phyloP scores from a whole-genome alignment of 495 filamentous ascomycete genomes.

The Astrocystis sublimbata region DNA sequence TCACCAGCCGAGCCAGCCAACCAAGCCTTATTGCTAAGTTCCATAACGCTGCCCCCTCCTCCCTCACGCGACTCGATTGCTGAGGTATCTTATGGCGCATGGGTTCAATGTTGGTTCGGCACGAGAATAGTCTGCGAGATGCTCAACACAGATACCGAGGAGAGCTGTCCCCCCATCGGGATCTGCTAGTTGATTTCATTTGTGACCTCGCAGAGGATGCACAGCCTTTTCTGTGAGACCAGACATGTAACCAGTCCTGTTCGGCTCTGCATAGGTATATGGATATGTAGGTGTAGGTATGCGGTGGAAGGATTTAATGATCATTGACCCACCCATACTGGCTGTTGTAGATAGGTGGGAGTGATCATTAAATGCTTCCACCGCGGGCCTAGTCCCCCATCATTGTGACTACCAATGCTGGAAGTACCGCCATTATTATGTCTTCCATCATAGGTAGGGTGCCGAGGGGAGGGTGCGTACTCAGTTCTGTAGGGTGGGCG shows the following conservation, averaged over 20 bases:
- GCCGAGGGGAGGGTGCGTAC: too few relatives aligned
- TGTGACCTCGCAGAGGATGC: background rate
- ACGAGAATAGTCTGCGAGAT: too few relatives aligned
- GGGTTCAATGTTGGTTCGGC: too few relatives aligned
- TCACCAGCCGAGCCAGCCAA: too few relatives aligned
- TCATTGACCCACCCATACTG: too few relatives aligned
- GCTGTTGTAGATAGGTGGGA: too few relatives aligned
- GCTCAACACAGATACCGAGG: too few relatives aligned
- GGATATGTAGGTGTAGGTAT: too few relatives aligned
- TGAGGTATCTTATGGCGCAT: constrained; percentile 2
- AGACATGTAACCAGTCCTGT: constrained; percentile 10
- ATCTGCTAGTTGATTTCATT: background rate
- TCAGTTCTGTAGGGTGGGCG: background rate
- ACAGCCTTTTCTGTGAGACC: background rate
- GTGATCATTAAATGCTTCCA: constrained; percentile 7
- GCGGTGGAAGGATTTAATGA: background rate
- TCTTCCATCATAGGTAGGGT: too few relatives aligned
- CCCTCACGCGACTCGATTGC: background rate
- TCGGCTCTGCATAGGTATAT: background rate
- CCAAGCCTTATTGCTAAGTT: constrained; percentile 6
- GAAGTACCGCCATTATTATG: background rate
- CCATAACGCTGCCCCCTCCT: background rate
- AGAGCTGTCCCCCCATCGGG: background rate
- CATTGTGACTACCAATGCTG: too few relatives aligned
- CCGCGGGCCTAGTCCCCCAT: too few relatives aligned